A percentile compares a stretch with the other conserved stretches of the same genome.
Conservation (phyloP, 1,139 yeast species). For the Nakaseomyces uthaithaninus region DNA sequence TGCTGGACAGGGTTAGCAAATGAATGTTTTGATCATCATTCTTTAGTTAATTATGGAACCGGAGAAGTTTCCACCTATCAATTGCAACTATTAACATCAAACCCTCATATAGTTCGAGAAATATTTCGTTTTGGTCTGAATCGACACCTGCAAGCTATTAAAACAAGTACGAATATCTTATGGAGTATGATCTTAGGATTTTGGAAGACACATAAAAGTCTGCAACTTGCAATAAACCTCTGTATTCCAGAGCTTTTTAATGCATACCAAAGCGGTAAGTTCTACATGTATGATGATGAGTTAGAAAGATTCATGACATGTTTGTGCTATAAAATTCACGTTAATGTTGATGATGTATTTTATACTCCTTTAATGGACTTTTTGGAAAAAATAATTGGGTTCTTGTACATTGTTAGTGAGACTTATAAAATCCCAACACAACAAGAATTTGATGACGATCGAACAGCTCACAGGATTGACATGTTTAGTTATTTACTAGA, state of each 20-base stretch:
- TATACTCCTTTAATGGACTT: constrained; percentile 45
- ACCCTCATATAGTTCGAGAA: constrained; percentile 55
- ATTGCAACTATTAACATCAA: constrained; percentile 51
- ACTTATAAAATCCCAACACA: constrained; percentile 71
- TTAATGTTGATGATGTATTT: constrained; percentile 58
- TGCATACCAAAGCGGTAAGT: constrained; percentile 23
- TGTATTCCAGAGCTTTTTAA: constrained; percentile 26
- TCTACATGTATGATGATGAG: constrained; percentile 21
- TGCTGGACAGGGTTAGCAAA: constrained; percentile 67
- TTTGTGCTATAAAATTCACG: constrained; percentile 18
- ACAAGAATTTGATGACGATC: constrained; percentile 78
- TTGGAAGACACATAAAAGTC: constrained; percentile 17
- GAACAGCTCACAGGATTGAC: constrained; percentile 72
- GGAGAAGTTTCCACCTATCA: constrained; percentile 66
- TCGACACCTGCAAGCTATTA: constrained; percentile 53
- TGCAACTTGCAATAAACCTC: constrained; percentile 18
- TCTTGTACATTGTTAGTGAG: constrained; percentile 59
- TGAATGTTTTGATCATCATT: constrained; percentile 8
- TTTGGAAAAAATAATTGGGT: constrained; percentile 51
- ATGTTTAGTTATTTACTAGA: constrained; percentile 71
- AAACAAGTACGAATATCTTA: constrained; percentile 57
- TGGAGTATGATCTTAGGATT: constrained; percentile 45
- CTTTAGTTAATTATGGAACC: constrained; percentile 46
- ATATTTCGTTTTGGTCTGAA: constrained; percentile 64
- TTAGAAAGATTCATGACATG: constrained; percentile 20